Evolutionary conservation across 805 yeast species (phyloP), one percentile per base, ranked within the genome.

Genomic region (Barnettozyma californica): DNA sequence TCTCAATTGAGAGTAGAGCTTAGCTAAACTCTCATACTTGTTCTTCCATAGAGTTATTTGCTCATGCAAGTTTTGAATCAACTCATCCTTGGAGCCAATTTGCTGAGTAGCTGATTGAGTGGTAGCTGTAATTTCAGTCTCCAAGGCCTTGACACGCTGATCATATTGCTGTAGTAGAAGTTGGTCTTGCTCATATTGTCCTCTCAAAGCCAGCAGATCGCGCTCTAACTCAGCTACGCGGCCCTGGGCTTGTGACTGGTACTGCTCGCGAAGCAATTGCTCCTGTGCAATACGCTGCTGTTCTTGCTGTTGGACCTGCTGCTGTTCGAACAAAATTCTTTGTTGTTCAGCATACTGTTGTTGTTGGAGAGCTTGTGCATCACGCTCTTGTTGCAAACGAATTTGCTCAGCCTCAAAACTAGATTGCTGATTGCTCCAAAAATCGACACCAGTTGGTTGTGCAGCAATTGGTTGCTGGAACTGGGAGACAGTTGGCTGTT

Each of bases 11-110:
- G 95, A 83, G 65, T 91, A 91, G 54, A 91, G 73, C 60, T 88
- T 88, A 6, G 97, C 97, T 53, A 91, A 74, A 0, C 94, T 77
- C 61, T 90, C 96, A 67, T 91, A 91, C 69, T 91, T 91, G 46
- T 78, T 79, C 53, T 87, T 81, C 96, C 96, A 91, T 52, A 78
- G 76, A 25, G 66, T 70, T 38, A 86, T 75, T 66, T 90, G 96
- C 46, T 87, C 91, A 59, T 84, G 89, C 41, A 88, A 64, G 46
- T 76, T 73, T 46, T 66, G 74, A 42, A 87, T 68, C 58, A 84
- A 83, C 53, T 87, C 94, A 56, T 87, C 89, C 58, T 86, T 88
- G 5, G 90, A 75, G 2, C 80, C 80, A 36, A 88, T 66, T 65
- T 88, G 95, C 60, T 81, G 84, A 34, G 80, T 75, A 0, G 91